These are phyloP conservation scores for Talaromyces pinophilus DNA, from an alignment of 2,329 filamentous ascomycete species.

Conservation along the genomic window DNA sequence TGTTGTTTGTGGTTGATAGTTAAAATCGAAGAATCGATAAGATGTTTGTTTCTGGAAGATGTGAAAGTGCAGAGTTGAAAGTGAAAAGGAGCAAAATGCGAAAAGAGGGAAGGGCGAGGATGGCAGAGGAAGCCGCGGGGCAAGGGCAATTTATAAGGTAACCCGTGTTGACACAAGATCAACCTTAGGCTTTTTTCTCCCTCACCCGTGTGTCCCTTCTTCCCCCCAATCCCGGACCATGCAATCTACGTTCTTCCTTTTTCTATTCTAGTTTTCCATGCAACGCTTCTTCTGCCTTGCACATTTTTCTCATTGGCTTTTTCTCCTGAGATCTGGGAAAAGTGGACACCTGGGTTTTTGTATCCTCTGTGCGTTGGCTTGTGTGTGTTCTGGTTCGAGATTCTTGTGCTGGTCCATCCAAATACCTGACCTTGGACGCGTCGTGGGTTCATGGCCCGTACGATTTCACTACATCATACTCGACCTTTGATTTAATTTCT, in stretches of 20 bases:
- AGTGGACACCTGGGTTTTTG: background rate
- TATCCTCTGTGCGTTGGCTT: background rate
- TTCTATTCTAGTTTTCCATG: background rate
- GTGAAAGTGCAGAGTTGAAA: constrained; percentile 26
- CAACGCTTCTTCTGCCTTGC: constrained; percentile 1
- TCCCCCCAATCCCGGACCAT: background rate
- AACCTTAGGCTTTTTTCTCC: constrained; percentile 26
- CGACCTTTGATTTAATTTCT: background rate
- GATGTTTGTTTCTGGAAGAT: constrained; percentile 19
- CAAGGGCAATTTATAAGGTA: constrained; percentile 47
- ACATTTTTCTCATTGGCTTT: constrained; percentile 17
- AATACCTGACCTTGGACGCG: constrained; percentile 8
- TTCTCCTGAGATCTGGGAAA: background rate
- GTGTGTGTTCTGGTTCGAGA: constrained; percentile 16
- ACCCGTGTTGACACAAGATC: constrained; percentile 47
- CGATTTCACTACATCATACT: background rate
- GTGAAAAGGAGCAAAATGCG: constrained; percentile 35
- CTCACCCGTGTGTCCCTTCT: background rate
- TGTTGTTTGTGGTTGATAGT: constrained; percentile 23
- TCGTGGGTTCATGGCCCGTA: constrained; percentile 13
- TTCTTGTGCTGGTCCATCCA: constrained; percentile 15
- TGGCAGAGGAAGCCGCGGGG: constrained; percentile 39
- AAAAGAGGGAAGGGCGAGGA: constrained; percentile 41
- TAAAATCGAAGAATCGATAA: constrained; percentile 21
- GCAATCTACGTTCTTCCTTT: constrained; percentile 13